phyloP scores from a whole-genome alignment of 805 yeast species.

The Yarrowia sp. region DNA sequence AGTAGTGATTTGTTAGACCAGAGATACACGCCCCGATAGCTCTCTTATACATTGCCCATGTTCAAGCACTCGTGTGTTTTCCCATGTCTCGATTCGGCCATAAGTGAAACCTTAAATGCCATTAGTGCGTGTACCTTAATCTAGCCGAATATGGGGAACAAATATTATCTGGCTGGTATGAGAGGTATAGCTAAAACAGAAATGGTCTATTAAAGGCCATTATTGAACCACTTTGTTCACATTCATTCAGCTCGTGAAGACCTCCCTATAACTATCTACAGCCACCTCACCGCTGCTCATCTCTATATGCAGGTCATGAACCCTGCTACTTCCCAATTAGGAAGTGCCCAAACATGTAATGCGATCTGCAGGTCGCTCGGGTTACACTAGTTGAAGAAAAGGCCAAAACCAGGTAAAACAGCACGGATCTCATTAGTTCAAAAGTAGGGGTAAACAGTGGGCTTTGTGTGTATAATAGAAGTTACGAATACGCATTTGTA shows the following conservation, averaged over 20 bases:
- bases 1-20: constrained; percentile 1
- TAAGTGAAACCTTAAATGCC: constrained; percentile 6
- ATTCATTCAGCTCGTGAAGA: no score
- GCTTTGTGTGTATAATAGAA: neutral
- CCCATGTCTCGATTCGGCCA: constrained; percentile 30
- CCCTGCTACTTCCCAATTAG: neutral
- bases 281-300: neutral
- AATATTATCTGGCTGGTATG: neutral
- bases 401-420: neutral
- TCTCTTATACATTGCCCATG: constrained; percentile 22
- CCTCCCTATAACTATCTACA: no score
- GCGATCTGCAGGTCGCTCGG: constrained; percentile 12
- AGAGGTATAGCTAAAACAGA: no score
- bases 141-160: constrained; percentile 3
- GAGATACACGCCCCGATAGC: neutral
- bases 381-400: neutral
- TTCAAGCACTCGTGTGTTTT: neutral
- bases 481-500: no score
- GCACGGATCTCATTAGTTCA: constrained; percentile 4
- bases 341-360: neutral
- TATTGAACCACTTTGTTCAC: no score
- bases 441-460: neutral
- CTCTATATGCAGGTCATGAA: constrained; percentile 1
- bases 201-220: no score
- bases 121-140: constrained; percentile 4